phyloP scores from a whole-genome alignment of 2,329 filamentous ascomycete genomes.

The Polytolypa hystricis region DNA sequence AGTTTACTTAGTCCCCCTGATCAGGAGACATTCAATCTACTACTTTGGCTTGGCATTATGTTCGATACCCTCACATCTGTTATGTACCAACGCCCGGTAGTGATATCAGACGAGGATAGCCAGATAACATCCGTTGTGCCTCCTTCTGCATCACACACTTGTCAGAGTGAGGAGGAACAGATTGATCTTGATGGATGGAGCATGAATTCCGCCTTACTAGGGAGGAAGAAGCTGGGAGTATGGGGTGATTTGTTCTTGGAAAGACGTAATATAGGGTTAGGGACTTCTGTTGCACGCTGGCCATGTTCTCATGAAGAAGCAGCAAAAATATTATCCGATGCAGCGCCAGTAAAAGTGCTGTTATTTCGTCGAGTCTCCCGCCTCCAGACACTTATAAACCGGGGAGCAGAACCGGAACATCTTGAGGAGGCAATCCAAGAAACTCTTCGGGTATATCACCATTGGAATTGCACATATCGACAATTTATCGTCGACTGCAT shows the following conservation, averaged over 20 bases:
- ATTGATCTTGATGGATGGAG: neutral
- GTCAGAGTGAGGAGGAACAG: neutral
- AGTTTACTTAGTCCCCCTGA: constrained; percentile 23
- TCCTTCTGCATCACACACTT: neutral
- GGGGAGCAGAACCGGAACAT: constrained; percentile 24
- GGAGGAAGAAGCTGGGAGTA: constrained; percentile 16
- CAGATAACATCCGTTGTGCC: constrained; percentile 19
- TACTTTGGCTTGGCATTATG: constrained; percentile 51
- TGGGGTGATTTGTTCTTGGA: constrained; percentile 32
- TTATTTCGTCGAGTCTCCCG: constrained; percentile 46
- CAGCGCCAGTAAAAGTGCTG: constrained; percentile 48
- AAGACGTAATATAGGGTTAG: constrained; percentile 8
- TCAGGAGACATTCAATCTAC: constrained; percentile 39
- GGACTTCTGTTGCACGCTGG: constrained; percentile 30
- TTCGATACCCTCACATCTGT: constrained; percentile 47
- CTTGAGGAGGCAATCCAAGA: constrained; percentile 41
- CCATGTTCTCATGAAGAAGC: constrained; percentile 46
- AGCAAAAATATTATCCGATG: constrained; percentile 39
- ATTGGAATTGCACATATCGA: constrained; percentile 45
- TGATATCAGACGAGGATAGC: constrained; percentile 38
- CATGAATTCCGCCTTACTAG: constrained; percentile 1
- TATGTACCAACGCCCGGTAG: constrained; percentile 38
- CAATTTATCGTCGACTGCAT: constrained; percentile 44
- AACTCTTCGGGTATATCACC: constrained; percentile 40
- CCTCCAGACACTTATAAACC: constrained; percentile 43